A percentile compares a stretch with the other conserved stretches of the same genome.
Conservation (phyloP, 2,329 filamentous ascomycete species). For the Basipetospora sp. region DNA sequence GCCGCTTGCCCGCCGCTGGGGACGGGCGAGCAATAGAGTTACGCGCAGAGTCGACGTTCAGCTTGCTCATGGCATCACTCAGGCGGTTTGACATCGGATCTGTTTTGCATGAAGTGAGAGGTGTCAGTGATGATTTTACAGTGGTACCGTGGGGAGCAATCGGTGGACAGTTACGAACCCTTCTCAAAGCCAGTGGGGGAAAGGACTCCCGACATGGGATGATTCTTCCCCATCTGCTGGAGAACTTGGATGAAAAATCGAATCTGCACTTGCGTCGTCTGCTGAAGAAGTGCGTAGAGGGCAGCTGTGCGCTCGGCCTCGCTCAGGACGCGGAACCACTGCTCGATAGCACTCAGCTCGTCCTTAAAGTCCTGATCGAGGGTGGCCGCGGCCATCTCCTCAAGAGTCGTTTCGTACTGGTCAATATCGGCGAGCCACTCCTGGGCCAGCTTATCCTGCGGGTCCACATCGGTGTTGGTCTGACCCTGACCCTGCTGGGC, state of each 20-base stretch:
- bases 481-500: slow-evolving; percentile 53
- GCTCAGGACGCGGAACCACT: slow-evolving; percentile 96
- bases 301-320: slow-evolving; percentile 93
- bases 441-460: slow-evolving; percentile 83
- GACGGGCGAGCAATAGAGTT: slow-evolving; percentile 75
- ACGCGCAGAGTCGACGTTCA: slow-evolving; percentile 73
- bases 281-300: slow-evolving; percentile 85
- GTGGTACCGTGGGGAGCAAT: slow-evolving; percentile 6
- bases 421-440: slow-evolving; percentile 99
- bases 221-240: slow-evolving; percentile 96
- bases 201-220: slow-evolving; percentile 89
- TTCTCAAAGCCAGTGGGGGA: slow-evolving; percentile 96
- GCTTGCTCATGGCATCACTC: slow-evolving; percentile 90
- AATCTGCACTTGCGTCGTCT: slow-evolving; percentile 97
- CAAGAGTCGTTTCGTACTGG: slow-evolving; percentile 94
- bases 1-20: slow-evolving; percentile 65
- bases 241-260: slow-evolving; percentile 97
- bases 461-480: slow-evolving; percentile 57
- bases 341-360: slow-evolving; percentile 94
- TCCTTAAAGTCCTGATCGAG: slow-evolving; percentile 99
- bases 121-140: not conserved
- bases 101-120: slow-evolving; percentile 20
- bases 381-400: slow-evolving; percentile 98
- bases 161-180: slow-evolving; percentile 43
- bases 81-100: slow-evolving; percentile 94